Percentiles rank a stretch among this genome's conserved stretches.
Evolutionary conservation across 148 eudicot species (phyloP).

Genomic region (Chenopodium berlandieri): DNA sequence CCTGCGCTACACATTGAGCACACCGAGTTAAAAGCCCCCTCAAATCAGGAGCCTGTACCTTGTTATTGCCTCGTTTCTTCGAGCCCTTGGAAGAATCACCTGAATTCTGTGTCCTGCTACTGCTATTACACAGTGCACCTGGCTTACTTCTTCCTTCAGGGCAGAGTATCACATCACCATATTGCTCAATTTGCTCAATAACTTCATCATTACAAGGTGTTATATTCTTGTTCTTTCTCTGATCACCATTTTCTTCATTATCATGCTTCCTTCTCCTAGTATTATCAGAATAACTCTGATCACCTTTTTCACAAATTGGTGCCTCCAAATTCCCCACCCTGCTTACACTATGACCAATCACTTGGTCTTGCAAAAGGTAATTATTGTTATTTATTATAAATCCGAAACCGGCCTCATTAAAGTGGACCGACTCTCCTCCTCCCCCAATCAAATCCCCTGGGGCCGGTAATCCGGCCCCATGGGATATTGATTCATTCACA

Average conservation of each 20-base stretch:
- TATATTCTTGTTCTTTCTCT: slow-evolving; percentile 35
- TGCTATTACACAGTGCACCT: slow-evolving; percentile 23
- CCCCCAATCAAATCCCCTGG: neutral
- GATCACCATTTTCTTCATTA: slow-evolving; percentile 19
- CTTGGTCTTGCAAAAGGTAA: neutral
- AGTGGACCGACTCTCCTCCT: slow-evolving; percentile 6
- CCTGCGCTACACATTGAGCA: slow-evolving; percentile 41
- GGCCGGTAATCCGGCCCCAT: neutral
- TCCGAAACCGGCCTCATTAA: slow-evolving; percentile 2
- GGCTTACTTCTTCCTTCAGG: slow-evolving; percentile 37
- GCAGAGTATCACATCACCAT: slow-evolving; percentile 43
- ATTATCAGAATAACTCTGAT: slow-evolving; percentile 1
- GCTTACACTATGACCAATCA: neutral
- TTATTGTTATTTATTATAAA: slow-evolving; percentile 7
- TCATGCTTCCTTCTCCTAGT: slow-evolving; percentile 31
- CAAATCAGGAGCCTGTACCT: slow-evolving; percentile 39
- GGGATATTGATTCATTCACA: neutral
- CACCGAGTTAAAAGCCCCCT: slow-evolving; percentile 44
- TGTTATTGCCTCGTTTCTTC: slow-evolving; percentile 24
- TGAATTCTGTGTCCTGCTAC: slow-evolving; percentile 2
- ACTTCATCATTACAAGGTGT: slow-evolving; percentile 24
- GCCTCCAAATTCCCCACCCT: neutral
- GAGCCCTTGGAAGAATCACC: slow-evolving; percentile 17
- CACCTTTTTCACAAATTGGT: neutral
- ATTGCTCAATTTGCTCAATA: slow-evolving; percentile 39